Percentiles rank a stretch among this genome's conserved stretches.
Conservation (phyloP, 169 alveolate species). For the Eimeria nieschulzi region DNA sequence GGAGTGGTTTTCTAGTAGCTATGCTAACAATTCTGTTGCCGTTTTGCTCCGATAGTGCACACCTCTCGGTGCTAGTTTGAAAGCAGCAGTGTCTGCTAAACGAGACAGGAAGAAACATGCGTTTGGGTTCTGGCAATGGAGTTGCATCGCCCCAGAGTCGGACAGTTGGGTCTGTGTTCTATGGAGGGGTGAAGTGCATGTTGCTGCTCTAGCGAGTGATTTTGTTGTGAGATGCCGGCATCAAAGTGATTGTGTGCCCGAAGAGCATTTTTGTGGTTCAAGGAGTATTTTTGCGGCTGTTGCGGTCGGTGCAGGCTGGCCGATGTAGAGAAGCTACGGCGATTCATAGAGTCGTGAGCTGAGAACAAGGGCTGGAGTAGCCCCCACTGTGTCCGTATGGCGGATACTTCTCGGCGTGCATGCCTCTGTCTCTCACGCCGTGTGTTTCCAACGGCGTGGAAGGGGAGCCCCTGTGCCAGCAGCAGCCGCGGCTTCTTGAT, state of each 20-base stretch:
- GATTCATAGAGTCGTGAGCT: background rate
- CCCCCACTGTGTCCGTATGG: conserved; percentile 37
- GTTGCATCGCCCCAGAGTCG: no score
- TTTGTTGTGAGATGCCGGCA: background rate
- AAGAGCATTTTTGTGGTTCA: no score
- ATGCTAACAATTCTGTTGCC: no score
- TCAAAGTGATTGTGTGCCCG: background rate
- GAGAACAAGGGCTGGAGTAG: background rate
- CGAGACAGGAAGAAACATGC: no score
- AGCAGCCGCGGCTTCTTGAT: conserved; percentile 7
- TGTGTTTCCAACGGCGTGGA: background rate
- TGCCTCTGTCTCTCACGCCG: background rate
- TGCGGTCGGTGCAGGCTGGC: background rate
- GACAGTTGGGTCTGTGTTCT: no score
- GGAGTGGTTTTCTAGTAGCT: background rate
- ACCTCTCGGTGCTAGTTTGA: no score
- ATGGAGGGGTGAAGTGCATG: background rate
- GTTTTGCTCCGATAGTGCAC: no score
- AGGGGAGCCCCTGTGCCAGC: conserved; percentile 27
- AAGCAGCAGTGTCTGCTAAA: no score
- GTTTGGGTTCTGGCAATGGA: no score
- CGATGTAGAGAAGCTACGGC: background rate
- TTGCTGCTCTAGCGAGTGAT: background rate
- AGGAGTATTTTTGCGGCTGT: background rate
- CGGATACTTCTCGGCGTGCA: background rate